Conservation (phyloP, 768 basidiomycete species). For the Leccinellum albellum region DNA sequence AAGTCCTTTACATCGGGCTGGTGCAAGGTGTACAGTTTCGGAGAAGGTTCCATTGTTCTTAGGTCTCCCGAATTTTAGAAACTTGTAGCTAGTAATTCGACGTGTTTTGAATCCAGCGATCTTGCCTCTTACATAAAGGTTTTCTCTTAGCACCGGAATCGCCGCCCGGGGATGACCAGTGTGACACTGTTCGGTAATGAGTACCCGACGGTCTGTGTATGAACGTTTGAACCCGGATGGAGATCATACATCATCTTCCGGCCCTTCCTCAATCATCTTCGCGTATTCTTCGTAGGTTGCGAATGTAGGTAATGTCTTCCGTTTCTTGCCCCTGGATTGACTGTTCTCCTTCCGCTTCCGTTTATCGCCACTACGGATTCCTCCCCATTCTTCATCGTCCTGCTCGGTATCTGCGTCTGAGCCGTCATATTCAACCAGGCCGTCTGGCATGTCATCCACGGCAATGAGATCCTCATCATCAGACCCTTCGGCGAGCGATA, state of each 20-base stretch:
- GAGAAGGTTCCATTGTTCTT: no score
- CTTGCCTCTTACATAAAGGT: no score
- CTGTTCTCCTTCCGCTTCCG: conserved; percentile 40
- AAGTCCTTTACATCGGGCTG: no score
- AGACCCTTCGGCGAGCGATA: conserved; percentile 61
- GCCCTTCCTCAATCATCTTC: conserved; percentile 70
- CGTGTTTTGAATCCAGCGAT: no score
- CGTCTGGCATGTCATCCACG: conserved; percentile 50
- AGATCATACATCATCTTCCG: conserved; percentile 28
- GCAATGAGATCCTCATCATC: conserved; percentile 70
- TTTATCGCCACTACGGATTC: conserved; percentile 50
- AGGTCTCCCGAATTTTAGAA: no score
- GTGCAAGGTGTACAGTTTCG: no score
- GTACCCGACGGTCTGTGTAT: no score
- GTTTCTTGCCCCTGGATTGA: conserved; percentile 61
- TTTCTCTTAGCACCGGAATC: no score
- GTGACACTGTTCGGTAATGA: no score
- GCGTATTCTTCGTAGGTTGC: conserved; percentile 87
- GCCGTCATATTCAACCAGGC: conserved; percentile 59
- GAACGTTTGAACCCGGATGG: no score
- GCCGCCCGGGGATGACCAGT: no score
- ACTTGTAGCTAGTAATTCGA: no score
- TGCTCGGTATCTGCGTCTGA: conserved; percentile 37
- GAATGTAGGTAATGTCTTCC: conserved; percentile 69
- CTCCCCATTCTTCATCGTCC: conserved; percentile 29